These are phyloP conservation scores for Physcomitrellopsis africana DNA, from an alignment of 225 moss, liverwort and hornwort genomes.

Conservation along the genomic window DNA sequence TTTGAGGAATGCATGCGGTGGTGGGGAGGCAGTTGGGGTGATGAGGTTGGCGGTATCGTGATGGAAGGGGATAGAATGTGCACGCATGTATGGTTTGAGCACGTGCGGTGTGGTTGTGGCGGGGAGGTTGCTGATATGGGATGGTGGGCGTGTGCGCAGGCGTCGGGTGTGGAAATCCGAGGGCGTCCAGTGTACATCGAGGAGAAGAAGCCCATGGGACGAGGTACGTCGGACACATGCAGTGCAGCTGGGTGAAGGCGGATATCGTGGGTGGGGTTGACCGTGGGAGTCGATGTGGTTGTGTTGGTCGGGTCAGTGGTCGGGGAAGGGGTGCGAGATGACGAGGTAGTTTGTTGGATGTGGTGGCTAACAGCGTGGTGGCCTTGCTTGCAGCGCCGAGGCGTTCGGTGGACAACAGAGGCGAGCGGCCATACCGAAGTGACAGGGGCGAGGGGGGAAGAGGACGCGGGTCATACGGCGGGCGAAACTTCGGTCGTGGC, in stretches of 20 bases:
- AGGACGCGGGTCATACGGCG: conserved; percentile 54
- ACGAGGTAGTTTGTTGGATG: no score
- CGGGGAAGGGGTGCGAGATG: no score
- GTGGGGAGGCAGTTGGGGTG: neutral
- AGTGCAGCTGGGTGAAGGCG: neutral
- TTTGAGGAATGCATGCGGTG: neutral
- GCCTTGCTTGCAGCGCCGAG: conserved; percentile 26
- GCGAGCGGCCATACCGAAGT: conserved; percentile 50
- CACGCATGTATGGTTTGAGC: neutral
- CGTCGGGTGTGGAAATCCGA: conserved; percentile 34
- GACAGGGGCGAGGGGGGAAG: conserved; percentile 47
- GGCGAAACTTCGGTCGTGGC: conserved; percentile 48
- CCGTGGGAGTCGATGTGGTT: no score
- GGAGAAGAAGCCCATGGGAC: conserved; percentile 54
- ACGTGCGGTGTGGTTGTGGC: neutral
- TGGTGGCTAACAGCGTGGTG: neutral
- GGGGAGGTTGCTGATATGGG: neutral
- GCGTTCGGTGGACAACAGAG: conserved; percentile 37
- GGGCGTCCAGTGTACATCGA: conserved; percentile 55
- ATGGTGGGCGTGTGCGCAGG: conserved; percentile 27
- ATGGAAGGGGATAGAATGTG: no score
- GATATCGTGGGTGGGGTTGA: no score
- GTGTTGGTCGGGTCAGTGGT: no score
- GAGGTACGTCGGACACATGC: conserved; percentile 29
- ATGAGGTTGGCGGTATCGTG: neutral